Conservation (phyloP, 2,329 filamentous ascomycete genomes). For the Ophiostoma sp. region DNA sequence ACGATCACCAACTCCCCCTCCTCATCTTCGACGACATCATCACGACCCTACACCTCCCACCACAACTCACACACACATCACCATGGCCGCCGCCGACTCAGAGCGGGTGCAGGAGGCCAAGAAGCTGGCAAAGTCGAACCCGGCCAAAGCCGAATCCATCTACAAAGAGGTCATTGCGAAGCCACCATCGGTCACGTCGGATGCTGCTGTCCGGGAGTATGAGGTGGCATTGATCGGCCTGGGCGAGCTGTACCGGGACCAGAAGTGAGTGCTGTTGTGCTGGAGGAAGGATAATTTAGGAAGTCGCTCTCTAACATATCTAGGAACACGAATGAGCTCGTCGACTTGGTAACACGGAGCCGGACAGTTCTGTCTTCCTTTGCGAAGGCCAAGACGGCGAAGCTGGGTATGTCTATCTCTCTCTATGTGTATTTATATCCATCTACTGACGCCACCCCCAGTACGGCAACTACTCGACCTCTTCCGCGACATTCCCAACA, state of each 20-base stretch:
- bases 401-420: slow-evolving; percentile 69
- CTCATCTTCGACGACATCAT: not conserved
- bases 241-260: slow-evolving; percentile 89
- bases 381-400: slow-evolving; percentile 97
- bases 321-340: slow-evolving; percentile 79
- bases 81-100: slow-evolving; percentile 60
- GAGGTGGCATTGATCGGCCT: slow-evolving; percentile 84
- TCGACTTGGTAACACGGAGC: slow-evolving; percentile 86
- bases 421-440: not conserved
- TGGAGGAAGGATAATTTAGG: not conserved
- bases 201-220: slow-evolving; percentile 86
- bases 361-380: slow-evolving; percentile 91
- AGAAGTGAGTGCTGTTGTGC: slow-evolving; percentile 64
- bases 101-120: slow-evolving; percentile 82
- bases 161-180: slow-evolving; percentile 89
- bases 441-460: slow-evolving; percentile 40
- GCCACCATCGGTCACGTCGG: slow-evolving; percentile 77
- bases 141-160: slow-evolving; percentile 78
- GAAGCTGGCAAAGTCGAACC: slow-evolving; percentile 76
- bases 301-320: slow-evolving; percentile 31
- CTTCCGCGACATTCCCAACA: slow-evolving; percentile 90
- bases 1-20: not conserved
- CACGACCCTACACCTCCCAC: not conserved
- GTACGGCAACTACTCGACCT: slow-evolving; percentile 96
- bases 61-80: not conserved